Percentiles rank a stretch among this genome's conserved stretches.
These are phyloP conservation scores for Ceratocystis ficicola DNA, from an alignment of 2,329 filamentous ascomycete genomes.

Conservation along the genomic window DNA sequence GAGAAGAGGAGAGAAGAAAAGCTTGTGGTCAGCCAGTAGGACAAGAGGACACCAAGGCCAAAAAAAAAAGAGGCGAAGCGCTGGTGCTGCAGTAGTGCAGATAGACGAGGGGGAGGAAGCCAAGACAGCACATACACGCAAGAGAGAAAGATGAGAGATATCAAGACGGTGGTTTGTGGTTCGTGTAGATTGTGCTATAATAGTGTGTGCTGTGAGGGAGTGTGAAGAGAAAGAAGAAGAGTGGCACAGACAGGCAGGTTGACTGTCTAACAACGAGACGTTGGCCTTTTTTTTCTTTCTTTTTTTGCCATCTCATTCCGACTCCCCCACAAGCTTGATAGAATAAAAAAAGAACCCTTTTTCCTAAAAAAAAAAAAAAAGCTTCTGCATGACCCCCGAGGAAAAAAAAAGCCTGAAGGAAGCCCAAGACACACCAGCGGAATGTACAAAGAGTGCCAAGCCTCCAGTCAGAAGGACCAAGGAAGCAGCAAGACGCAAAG, in stretches of 20 bases:
- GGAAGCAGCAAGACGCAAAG: neutral
- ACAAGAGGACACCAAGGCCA: neutral
- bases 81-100: neutral
- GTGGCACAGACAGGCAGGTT: too few relatives aligned
- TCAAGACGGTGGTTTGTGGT: neutral
- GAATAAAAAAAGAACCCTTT: neutral
- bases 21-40: neutral
- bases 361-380: neutral
- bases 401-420: neutral
- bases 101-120: neutral
- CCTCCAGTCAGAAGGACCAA: neutral
- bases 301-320: too few relatives aligned
- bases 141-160: neutral
- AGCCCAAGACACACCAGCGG: conserved; percentile 9
- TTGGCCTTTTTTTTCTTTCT: too few relatives aligned
- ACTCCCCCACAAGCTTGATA: too few relatives aligned
- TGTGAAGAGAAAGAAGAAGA: neutral
- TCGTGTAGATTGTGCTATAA: neutral
- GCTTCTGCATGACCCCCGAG: neutral
- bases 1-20: conserved; percentile 1
- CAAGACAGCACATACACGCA: neutral
- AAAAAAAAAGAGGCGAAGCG: conserved; percentile 9
- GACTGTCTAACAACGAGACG: too few relatives aligned
- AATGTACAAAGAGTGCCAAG: conserved; percentile 11
- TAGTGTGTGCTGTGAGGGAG: neutral